A percentile compares a stretch with the other conserved stretches of the same genome.
phyloP scores from a whole-genome alignment of 768 basidiomycete genomes.

The Tylopilus sp. region DNA sequence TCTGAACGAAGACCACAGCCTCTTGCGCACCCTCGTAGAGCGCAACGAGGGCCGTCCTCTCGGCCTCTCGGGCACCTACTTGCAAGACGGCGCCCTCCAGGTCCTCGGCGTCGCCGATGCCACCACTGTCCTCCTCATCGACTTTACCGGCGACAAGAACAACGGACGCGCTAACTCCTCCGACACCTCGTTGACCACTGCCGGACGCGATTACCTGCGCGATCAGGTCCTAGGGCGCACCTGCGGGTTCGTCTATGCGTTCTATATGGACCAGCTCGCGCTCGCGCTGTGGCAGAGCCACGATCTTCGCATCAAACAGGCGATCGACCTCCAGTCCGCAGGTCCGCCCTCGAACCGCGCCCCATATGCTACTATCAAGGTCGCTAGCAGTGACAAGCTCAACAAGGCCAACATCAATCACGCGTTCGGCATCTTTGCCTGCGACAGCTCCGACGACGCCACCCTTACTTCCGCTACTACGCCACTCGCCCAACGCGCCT shows the following conservation, averaged over 20 bases:
- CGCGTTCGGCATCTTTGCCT: slow-evolving; percentile 10
- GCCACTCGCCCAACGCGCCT: slow-evolving; percentile 29
- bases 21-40: slow-evolving; percentile 22
- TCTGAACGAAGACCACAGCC: slow-evolving; percentile 22
- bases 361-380: slow-evolving; percentile 17
- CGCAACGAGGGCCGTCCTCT: slow-evolving; percentile 33
- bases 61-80: slow-evolving; percentile 26
- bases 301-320: slow-evolving; percentile 33
- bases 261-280: slow-evolving; percentile 30
- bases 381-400: slow-evolving; percentile 10
- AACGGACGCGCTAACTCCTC: slow-evolving; percentile 31
- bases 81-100: slow-evolving; percentile 21
- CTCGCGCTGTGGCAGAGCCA: slow-evolving; percentile 29
- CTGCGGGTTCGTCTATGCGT: slow-evolving; percentile 28
- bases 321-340: slow-evolving; percentile 29
- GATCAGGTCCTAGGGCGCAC: slow-evolving; percentile 29
- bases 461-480: slow-evolving; percentile 4
- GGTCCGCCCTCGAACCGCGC: slow-evolving; percentile 12
- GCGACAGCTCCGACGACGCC: not conserved
- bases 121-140: slow-evolving; percentile 24
- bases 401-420: slow-evolving; percentile 15
- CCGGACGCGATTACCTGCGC: slow-evolving; percentile 25
- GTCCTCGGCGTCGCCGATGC: slow-evolving; percentile 28
- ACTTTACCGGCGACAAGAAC: slow-evolving; percentile 29
- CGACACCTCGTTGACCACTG: slow-evolving; percentile 10